These are phyloP conservation scores for Trametes versicolor DNA, from an alignment of 1,284 basidiomycete species.

Conservation along the genomic window DNA sequence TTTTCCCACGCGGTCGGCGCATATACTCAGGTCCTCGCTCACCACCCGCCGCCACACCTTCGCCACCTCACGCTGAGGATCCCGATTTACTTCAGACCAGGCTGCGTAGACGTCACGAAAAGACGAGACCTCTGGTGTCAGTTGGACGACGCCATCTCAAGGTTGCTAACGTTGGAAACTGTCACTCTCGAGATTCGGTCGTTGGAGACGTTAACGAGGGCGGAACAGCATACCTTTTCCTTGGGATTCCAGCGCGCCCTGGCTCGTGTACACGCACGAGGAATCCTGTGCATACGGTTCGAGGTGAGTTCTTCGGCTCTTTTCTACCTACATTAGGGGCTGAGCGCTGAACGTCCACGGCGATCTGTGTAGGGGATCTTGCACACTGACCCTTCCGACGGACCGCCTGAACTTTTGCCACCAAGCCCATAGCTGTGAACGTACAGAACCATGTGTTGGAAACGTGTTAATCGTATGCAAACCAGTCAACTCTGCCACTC, in stretches of 20 bases:
- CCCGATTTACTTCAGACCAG: not conserved
- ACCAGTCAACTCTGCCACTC: too few relatives aligned
- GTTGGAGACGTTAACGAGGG: not conserved
- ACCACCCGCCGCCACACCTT: not conserved
- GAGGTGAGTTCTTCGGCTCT: not conserved
- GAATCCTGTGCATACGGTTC: not conserved
- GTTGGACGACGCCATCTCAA: not conserved
- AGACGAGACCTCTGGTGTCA: not conserved
- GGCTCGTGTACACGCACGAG: not conserved
- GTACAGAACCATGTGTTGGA: too few relatives aligned
- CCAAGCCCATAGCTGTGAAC: not conserved
- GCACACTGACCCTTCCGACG: not conserved
- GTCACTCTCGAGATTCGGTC: not conserved
- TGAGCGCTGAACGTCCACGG: not conserved
- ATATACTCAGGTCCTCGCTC: not conserved
- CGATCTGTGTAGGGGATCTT: not conserved
- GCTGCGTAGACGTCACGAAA: not conserved
- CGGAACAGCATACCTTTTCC: not conserved
- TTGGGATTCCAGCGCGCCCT: not conserved
- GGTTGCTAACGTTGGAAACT: not conserved
- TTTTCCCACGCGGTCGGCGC: not conserved
- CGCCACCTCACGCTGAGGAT: constrained; percentile 5
- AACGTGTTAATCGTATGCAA: too few relatives aligned
- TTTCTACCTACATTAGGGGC: not conserved
- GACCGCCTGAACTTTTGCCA: not conserved